Base-by-base conservation (phyloP, 306 rosid species). In the Malus sylvestris region DNA sequence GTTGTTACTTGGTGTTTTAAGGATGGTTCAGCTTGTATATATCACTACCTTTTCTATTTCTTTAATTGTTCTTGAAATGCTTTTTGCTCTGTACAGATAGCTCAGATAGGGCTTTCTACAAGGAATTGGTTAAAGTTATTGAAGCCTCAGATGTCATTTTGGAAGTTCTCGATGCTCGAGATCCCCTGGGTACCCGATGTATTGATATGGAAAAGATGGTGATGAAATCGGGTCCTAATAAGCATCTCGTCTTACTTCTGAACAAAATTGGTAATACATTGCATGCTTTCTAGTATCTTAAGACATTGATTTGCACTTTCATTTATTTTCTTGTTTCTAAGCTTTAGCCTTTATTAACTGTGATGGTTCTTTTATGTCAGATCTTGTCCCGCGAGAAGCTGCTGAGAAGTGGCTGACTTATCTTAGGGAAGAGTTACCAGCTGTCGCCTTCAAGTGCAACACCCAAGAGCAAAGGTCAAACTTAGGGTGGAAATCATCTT, bases 161-260 rank as follows among this genome's bases (percentile, higher is more conserved):
- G 80, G 99, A 96, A 79, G 99, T 96, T 46, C 92, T 96, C 81
- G 99, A 96, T 85, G 99, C 99, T 65, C 89, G 99, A 29, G 99
- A 96, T 81, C 99, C 99, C 25, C 81, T 96, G 76, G 99, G 99
- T 74, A 91, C 98, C 7, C 93, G 99, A 1, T 96, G 98, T 70
- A 25, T 76, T 68, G 93, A 87, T 79, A 91, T 96, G 87, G 98
- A 96, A 82, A 92, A 89, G 82, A 83, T 89, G 96, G 99, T 87
- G 86, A 89, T 78, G 93, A 86, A 88, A 77, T 76, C 86, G 0
- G 98, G 96, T 67, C 97, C 93, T 64, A 77, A 89, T 49, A 96
- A 96, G 83, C 97, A 85, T 77, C 91, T 91, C 4, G 99, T 96
- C 22, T 81, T 96, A 81, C 97, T 96, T 70, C 82, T 96, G 70